Evolutionary conservation across 2,329 filamentous ascomycete genomes (phyloP).

Genomic region (Monosporascus sp.): DNA sequence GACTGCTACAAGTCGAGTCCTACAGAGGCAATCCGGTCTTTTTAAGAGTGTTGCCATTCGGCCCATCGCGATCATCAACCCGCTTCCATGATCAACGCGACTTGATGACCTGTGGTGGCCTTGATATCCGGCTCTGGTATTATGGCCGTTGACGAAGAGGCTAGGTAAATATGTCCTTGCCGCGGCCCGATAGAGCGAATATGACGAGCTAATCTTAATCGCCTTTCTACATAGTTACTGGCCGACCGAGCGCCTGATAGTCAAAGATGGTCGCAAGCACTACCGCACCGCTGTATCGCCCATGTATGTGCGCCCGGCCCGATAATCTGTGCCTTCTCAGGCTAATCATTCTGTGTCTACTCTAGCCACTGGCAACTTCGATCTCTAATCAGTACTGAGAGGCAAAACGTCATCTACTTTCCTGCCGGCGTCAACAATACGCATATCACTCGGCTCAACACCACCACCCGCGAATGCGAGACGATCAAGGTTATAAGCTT

Average conservation of each 20-base stretch:
- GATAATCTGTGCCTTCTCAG: slow-evolving; percentile 1
- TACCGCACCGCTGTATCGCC: slow-evolving; percentile 63
- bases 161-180: slow-evolving; percentile 34
- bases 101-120: slow-evolving; percentile 20
- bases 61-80: slow-evolving; percentile 4
- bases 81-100: slow-evolving; percentile 19
- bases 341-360: slow-evolving; percentile 3
- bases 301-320: slow-evolving; percentile 36
- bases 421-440: slow-evolving; percentile 66
- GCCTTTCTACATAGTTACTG: slow-evolving; percentile 43
- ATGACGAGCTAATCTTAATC: slow-evolving; percentile 10
- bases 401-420: slow-evolving; percentile 76
- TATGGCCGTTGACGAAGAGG: slow-evolving; percentile 53
- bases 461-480: slow-evolving; percentile 64
- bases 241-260: slow-evolving; percentile 61
- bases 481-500: slow-evolving; percentile 67
- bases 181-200: background rate
- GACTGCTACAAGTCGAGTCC: background rate
- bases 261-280: slow-evolving; percentile 55
- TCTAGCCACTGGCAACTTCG: slow-evolving; percentile 80
- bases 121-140: slow-evolving; percentile 24
- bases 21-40: background rate
- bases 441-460: slow-evolving; percentile 62
- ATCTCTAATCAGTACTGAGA: slow-evolving; percentile 79
- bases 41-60: background rate